These are phyloP conservation scores for Limonium bicolor DNA, from an alignment of 148 eudicot genomes.

Conservation along the genomic window DNA sequence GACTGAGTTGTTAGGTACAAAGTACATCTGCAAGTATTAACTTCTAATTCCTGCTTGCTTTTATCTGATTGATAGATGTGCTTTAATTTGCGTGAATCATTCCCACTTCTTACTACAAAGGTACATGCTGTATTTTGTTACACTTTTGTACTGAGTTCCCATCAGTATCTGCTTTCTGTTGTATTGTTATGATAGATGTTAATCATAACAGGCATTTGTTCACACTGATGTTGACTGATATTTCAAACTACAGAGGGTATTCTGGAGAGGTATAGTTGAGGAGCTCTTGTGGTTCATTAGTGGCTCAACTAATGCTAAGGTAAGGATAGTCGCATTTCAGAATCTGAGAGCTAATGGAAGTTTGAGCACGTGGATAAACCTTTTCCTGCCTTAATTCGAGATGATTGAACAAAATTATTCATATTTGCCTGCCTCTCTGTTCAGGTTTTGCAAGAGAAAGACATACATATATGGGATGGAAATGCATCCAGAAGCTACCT, in stretches of 20 bases:
- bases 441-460: constrained; percentile 73
- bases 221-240: too few species aligned
- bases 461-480: constrained; percentile 85
- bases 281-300: constrained; percentile 95
- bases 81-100: constrained; percentile 76
- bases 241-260: constrained; percentile 47
- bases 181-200: too few species aligned
- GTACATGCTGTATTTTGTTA: too few species aligned
- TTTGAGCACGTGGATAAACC: too few species aligned
- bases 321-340: constrained; percentile 14
- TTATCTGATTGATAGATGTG: constrained; percentile 48
- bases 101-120: constrained; percentile 88
- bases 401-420: too few species aligned
- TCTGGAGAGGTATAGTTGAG: constrained; percentile 96
- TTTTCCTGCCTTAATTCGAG: too few species aligned
- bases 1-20: too few species aligned
- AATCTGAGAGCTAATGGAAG: too few species aligned
- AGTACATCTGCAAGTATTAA: too few species aligned
- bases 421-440: constrained; percentile 2
- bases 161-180: too few species aligned
- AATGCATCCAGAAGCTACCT: constrained; percentile 87
- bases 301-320: constrained; percentile 97
- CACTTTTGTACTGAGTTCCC: neutral
- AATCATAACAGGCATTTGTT: too few species aligned
- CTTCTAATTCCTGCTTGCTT: neutral